phyloP scores from a whole-genome alignment of 1,139 yeast species.

The Spathaspora sp. region DNA sequence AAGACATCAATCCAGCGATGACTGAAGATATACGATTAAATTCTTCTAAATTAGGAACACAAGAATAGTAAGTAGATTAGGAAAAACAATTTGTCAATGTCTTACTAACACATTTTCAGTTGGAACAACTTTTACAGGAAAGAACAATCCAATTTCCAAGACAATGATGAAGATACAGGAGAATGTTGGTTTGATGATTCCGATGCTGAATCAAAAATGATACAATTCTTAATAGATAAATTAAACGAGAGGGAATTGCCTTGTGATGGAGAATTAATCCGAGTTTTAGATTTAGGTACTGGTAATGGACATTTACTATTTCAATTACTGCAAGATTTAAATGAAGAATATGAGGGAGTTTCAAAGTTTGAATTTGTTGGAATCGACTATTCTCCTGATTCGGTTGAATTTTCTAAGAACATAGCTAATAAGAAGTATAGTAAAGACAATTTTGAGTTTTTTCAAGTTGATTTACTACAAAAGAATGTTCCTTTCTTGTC shows the following conservation, averaged over 20 bases:
- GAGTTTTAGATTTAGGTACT: slow-evolving; percentile 82
- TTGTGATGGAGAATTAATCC: slow-evolving; percentile 18
- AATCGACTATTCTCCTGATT: slow-evolving; percentile 79
- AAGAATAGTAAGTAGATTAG: slow-evolving; percentile 57
- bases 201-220: slow-evolving; percentile 83
- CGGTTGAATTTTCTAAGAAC: slow-evolving; percentile 68
- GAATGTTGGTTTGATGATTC: slow-evolving; percentile 96
- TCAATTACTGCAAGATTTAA: slow-evolving; percentile 56
- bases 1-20: slow-evolving; percentile 13
- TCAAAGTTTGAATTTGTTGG: slow-evolving; percentile 53
- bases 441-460: slow-evolving; percentile 39
- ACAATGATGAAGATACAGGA: slow-evolving; percentile 81
- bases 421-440: slow-evolving; percentile 48
- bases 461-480: slow-evolving; percentile 46
- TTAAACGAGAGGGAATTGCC: slow-evolving; percentile 26
- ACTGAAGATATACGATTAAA: slow-evolving; percentile 59
- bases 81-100: neutral
- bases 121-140: slow-evolving; percentile 86
- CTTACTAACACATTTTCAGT: slow-evolving; percentile 23
- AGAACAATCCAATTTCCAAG: slow-evolving; percentile 68
- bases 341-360: slow-evolving; percentile 43
- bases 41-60: slow-evolving; percentile 75
- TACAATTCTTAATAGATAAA: slow-evolving; percentile 52
- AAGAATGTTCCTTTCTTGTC: slow-evolving; percentile 33
- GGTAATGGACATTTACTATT: slow-evolving; percentile 93